These are phyloP conservation scores for Conoideocrella luteorostrata DNA, from an alignment of 2,329 filamentous ascomycete species.

Conservation along the genomic window DNA sequence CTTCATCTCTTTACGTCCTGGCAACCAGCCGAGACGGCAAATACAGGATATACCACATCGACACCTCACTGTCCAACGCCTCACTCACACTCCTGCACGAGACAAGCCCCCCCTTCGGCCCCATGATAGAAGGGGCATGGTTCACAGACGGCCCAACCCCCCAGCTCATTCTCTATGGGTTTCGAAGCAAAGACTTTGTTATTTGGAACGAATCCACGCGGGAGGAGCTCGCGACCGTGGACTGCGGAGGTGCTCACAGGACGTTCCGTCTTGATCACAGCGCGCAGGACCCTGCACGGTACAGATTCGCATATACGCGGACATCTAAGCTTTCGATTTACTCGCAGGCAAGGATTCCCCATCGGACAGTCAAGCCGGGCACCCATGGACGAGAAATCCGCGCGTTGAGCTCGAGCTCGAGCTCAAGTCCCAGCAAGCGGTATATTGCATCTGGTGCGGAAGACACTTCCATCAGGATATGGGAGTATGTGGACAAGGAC, in stretches of 20 bases:
- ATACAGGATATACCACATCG: constrained; percentile 57
- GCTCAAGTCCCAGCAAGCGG: too few relatives aligned
- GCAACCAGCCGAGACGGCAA: constrained; percentile 72
- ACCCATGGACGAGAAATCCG: constrained; percentile 80
- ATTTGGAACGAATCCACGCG: constrained; percentile 72
- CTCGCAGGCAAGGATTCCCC: constrained; percentile 30
- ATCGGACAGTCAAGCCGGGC: constrained; percentile 56
- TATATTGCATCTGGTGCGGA: constrained; percentile 63
- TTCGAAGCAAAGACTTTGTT: constrained; percentile 71
- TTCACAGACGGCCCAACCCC: constrained; percentile 36
- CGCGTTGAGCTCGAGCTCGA: constrained; percentile 43
- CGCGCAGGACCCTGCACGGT: constrained; percentile 22
- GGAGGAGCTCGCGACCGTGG: constrained; percentile 62
- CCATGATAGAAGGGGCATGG: constrained; percentile 68
- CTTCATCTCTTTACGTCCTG: constrained; percentile 44
- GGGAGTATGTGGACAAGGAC: constrained; percentile 34
- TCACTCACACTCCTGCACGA: constrained; percentile 55
- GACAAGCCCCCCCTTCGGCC: constrained; percentile 62
- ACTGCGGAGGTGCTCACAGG: constrained; percentile 81
- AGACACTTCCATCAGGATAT: constrained; percentile 71
- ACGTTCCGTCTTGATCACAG: constrained; percentile 52
- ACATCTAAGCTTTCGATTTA: constrained; percentile 48
- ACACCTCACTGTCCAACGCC: constrained; percentile 14
- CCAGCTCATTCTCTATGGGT: constrained; percentile 71
- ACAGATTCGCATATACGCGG: constrained; percentile 68